Conservation (phyloP, 306 rosid genomes). For the Pyrus bretschneideri region DNA sequence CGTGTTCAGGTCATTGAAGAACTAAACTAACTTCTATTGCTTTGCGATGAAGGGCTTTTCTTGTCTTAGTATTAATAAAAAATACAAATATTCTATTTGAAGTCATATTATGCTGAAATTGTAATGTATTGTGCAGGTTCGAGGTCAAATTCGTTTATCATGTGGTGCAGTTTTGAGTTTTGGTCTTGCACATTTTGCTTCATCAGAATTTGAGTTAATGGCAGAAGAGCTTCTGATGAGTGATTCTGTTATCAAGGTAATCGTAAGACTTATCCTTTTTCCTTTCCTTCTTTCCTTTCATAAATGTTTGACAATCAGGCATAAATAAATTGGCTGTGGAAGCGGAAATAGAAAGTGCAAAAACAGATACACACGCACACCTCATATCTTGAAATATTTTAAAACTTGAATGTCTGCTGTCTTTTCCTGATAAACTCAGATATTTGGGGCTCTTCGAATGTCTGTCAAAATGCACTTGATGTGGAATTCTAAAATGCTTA, state of each 20-base stretch:
- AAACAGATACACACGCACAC: background rate
- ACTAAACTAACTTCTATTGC: slow-evolving; percentile 3
- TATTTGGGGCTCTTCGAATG: slow-evolving; percentile 96
- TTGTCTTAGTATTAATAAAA: background rate
- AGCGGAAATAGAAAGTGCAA: background rate
- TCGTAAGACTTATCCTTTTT: slow-evolving; percentile 14
- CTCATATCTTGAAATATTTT: background rate
- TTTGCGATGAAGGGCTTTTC: background rate
- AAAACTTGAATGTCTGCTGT: background rate
- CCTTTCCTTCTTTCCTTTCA: background rate
- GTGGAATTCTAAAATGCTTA: slow-evolving; percentile 84
- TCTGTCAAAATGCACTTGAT: slow-evolving; percentile 88
- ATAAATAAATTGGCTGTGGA: background rate
- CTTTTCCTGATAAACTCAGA: slow-evolving; percentile 32
- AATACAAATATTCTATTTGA: background rate
- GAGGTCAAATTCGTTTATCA: slow-evolving; percentile 77
- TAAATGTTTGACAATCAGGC: background rate
- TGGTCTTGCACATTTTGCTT: slow-evolving; percentile 85
- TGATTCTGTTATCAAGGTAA: slow-evolving; percentile 79
- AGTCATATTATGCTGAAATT: background rate
- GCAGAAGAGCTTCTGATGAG: slow-evolving; percentile 99
- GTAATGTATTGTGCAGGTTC: slow-evolving; percentile 48
- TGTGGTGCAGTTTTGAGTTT: slow-evolving; percentile 68
- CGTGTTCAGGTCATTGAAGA: slow-evolving; percentile 79
- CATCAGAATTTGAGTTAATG: slow-evolving; percentile 94